These are phyloP conservation scores for Chalara sp. DNA, from an alignment of 2,329 filamentous ascomycete species.

Conservation along the genomic window DNA sequence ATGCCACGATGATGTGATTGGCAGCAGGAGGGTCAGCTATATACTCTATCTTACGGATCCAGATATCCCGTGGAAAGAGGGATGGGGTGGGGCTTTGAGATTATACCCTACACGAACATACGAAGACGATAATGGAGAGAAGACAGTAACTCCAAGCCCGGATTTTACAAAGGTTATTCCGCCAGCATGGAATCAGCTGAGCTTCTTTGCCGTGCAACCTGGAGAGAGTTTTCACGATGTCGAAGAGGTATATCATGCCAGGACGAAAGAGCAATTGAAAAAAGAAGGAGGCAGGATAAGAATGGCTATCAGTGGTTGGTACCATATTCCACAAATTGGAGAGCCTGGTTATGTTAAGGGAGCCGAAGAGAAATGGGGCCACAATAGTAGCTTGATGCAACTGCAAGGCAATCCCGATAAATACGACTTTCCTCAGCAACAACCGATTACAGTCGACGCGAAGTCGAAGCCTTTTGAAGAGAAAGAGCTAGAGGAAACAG, in stretches of 20 bases:
- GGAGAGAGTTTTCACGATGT: conserved; percentile 99
- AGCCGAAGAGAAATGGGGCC: conserved; percentile 79
- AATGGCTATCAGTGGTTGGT: conserved; percentile 99
- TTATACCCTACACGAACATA: conserved; percentile 68
- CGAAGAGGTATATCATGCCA: conserved; percentile 85
- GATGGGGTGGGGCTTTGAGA: conserved; percentile 89
- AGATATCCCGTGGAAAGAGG: conserved; percentile 79
- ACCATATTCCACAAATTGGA: conserved; percentile 91
- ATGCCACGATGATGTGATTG: conserved; percentile 98
- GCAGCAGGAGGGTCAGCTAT: conserved; percentile 91
- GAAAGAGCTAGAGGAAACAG: conserved; percentile 63
- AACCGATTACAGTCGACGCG: conserved; percentile 41
- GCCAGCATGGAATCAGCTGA: conserved; percentile 93
- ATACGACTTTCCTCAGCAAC: conserved; percentile 72
- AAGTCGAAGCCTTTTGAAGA: conserved; percentile 32
- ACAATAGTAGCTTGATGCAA: conserved; percentile 87
- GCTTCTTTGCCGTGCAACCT: conserved; percentile 96
- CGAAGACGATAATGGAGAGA: conserved; percentile 61
- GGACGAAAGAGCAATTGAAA: conserved; percentile 50
- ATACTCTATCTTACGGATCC: conserved; percentile 95
- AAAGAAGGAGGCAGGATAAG: conserved; percentile 71
- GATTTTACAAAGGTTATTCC: conserved; percentile 79
- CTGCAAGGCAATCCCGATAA: conserved; percentile 85
- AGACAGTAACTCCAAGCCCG: conserved; percentile 73
- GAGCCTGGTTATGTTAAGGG: conserved; percentile 89